Evolutionary conservation across 306 rosid genomes (phyloP).

Genomic region (Acacia acuminata): DNA sequence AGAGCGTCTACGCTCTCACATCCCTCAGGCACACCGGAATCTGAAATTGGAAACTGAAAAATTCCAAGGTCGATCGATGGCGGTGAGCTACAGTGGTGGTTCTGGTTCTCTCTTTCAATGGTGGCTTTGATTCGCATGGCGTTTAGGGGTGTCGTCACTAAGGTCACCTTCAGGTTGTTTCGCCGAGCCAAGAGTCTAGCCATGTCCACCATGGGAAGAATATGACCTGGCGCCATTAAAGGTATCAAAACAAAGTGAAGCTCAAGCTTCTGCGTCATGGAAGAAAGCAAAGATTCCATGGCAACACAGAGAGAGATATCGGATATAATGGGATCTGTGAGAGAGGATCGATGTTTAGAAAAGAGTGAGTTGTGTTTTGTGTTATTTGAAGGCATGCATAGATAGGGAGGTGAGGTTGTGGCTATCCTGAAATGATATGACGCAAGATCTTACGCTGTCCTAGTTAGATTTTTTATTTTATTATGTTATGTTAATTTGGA

Average conservation of each 20-base stretch:
- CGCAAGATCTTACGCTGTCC: neutral
- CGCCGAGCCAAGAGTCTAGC: conserved; percentile 43
- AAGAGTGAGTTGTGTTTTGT: neutral
- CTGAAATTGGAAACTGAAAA: conserved; percentile 32
- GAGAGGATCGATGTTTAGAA: neutral
- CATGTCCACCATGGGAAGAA: conserved; percentile 1
- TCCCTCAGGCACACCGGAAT: conserved; percentile 17
- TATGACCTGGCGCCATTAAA: neutral
- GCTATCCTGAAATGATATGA: neutral
- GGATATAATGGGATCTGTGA: neutral
- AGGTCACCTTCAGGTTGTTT: conserved; percentile 48
- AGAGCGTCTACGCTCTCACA: conserved; percentile 37
- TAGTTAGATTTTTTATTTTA: too few relatives aligned
- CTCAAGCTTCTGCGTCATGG: neutral
- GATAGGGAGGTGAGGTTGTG: neutral
- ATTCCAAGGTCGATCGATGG: conserved; percentile 34
- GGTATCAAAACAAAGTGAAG: neutral
- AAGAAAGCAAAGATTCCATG: neutral
- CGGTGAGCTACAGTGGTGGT: neutral
- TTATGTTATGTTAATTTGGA: too few relatives aligned
- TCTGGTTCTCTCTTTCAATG: conserved; percentile 40
- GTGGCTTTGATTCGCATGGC: conserved; percentile 39
- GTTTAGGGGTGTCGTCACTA: conserved; percentile 67
- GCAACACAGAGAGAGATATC: too few relatives aligned
- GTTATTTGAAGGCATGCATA: neutral